These are phyloP conservation scores for Acanthamoeba royreba DNA, from an alignment of 208 protist genomes.

Conservation along the genomic window DNA sequence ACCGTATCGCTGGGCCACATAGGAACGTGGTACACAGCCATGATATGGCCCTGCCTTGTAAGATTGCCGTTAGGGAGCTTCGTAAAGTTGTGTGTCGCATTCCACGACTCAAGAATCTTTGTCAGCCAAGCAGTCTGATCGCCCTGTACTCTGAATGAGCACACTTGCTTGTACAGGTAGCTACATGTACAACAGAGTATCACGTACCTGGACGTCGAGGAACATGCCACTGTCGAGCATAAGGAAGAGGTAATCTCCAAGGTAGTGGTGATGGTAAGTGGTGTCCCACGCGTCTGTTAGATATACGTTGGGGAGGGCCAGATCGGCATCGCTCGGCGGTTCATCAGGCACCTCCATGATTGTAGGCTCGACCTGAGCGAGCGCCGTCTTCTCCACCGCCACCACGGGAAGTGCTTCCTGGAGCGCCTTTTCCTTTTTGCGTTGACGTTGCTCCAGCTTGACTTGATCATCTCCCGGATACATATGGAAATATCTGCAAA, in stretches of 20 bases:
- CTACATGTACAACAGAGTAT: not conserved
- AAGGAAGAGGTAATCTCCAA: slow-evolving; percentile 6
- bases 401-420: too few species aligned
- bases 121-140: not conserved
- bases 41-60: not conserved
- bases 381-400: too few species aligned
- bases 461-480: too few species aligned
- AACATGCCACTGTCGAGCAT: slow-evolving; percentile 28
- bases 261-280: not conserved
- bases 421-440: not conserved
- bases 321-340: not conserved
- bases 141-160: not conserved
- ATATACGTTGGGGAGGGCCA: not conserved
- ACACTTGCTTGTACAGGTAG: not conserved
- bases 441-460: not conserved
- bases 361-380: not conserved
- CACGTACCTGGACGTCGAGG: not conserved
- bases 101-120: not conserved
- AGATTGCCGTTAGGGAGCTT: not conserved
- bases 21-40: slow-evolving; percentile 37
- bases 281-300: not conserved
- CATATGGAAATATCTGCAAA: too few species aligned
- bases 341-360: not conserved
- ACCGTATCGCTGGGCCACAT: slow-evolving; percentile 15
- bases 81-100: not conserved